Conservation (phyloP, 1,139 yeast species). For the Kurtzmaniella natalensis region DNA sequence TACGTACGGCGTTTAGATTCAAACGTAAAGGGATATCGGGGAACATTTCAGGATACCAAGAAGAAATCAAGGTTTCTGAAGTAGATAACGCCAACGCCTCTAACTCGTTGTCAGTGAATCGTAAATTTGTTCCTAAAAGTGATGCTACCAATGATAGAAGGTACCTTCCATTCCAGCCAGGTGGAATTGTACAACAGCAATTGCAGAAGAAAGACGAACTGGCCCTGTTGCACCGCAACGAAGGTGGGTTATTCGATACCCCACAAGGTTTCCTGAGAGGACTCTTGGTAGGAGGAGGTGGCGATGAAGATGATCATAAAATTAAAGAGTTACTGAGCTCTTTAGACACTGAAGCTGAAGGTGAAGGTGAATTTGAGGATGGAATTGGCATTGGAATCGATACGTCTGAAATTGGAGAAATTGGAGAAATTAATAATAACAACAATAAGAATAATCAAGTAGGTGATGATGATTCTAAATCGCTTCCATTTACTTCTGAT, state of each 20-base stretch:
- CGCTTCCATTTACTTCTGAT: slow-evolving; percentile 26
- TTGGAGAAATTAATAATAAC: slow-evolving; percentile 7
- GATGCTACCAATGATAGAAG: slow-evolving; percentile 52
- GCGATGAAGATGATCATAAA: too few relatives aligned
- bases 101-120: slow-evolving; percentile 66
- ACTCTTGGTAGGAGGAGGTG: slow-evolving; percentile 25
- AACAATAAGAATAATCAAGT: slow-evolving; percentile 8
- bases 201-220: slow-evolving; percentile 25
- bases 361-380: too few relatives aligned
- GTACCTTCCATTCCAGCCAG: slow-evolving; percentile 89
- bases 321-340: too few relatives aligned
- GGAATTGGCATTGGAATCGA: too few relatives aligned
- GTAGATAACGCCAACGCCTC: slow-evolving; percentile 53
- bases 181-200: slow-evolving; percentile 57
- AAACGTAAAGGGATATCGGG: slow-evolving; percentile 78
- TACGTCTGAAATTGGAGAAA: too few relatives aligned
- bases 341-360: slow-evolving; percentile 6
- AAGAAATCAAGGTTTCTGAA: slow-evolving; percentile 51
- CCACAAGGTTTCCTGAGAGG: slow-evolving; percentile 87
- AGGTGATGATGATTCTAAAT: neutral
- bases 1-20: slow-evolving; percentile 55
- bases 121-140: slow-evolving; percentile 61
- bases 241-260: slow-evolving; percentile 66
- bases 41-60: slow-evolving; percentile 55
- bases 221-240: slow-evolving; percentile 58